These are phyloP conservation scores for Pisolithus thermaeus DNA, from an alignment of 1,284 basidiomycete genomes.

Conservation along the genomic window DNA sequence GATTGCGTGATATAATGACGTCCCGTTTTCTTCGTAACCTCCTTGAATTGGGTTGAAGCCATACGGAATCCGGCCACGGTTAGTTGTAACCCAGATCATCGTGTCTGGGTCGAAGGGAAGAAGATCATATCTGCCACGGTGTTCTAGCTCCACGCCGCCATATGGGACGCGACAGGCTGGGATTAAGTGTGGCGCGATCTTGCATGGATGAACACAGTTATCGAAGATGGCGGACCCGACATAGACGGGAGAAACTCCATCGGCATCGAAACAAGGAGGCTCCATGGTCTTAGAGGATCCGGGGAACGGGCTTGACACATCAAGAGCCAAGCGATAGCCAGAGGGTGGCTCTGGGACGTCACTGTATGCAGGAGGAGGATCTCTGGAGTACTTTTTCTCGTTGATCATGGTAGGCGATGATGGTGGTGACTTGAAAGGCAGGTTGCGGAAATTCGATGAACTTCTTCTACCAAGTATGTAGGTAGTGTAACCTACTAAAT, in stretches of 20 bases:
- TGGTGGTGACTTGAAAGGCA: no score
- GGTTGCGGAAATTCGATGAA: no score
- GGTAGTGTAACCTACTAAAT: no score
- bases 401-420: no score
- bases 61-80: conserved; percentile 51
- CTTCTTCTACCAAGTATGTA: no score
- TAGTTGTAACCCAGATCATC: conserved; percentile 68
- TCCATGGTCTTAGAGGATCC: conserved; percentile 33
- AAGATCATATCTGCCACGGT: conserved; percentile 62
- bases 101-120: conserved; percentile 56
- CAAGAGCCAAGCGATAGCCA: conserved; percentile 56
- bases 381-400: no score
- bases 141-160: conserved; percentile 53
- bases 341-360: conserved; percentile 37
- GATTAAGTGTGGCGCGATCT: conserved; percentile 55
- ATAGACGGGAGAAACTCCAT: conserved; percentile 59
- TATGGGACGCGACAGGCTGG: conserved; percentile 55
- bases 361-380: no score
- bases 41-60: conserved; percentile 50
- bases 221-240: conserved; percentile 65
- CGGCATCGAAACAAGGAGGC: conserved; percentile 48
- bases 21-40: conserved; percentile 40
- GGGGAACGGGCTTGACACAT: conserved; percentile 44
- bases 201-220: conserved; percentile 72
- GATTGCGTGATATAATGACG: conserved; percentile 50